A percentile compares a stretch with the other conserved stretches of the same genome.
phyloP scores from a whole-genome alignment of 805 yeast genomes.

The Candida krabiensis region DNA sequence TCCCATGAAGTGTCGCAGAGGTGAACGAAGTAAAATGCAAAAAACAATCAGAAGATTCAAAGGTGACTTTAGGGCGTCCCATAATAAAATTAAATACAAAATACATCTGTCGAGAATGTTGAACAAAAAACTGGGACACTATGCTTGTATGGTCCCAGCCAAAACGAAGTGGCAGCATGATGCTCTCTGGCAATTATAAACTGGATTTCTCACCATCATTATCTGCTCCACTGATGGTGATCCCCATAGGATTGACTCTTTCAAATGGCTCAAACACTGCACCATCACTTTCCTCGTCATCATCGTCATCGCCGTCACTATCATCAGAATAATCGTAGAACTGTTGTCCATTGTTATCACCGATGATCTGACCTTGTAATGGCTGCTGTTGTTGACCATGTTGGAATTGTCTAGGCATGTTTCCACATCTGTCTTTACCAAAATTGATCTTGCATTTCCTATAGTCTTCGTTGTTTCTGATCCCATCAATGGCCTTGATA shows the following conservation, averaged over 20 bases:
- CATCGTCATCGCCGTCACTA: conserved; percentile 14
- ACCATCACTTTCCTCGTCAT: conserved; percentile 10
- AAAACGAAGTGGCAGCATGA: too few species aligned
- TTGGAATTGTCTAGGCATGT: conserved; percentile 76
- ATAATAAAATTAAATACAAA: too few species aligned
- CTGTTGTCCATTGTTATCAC: conserved; percentile 19
- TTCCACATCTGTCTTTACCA: conserved; percentile 95
- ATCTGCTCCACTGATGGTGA: too few species aligned
- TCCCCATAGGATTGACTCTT: conserved; percentile 25
- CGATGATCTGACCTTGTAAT: conserved; percentile 15
- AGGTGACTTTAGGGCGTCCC: too few species aligned
- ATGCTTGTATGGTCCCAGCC: too few species aligned
- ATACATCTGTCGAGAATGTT: too few species aligned
- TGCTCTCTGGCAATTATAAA: too few species aligned
- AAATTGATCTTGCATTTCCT: conserved; percentile 77
- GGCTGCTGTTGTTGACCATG: conserved; percentile 8
- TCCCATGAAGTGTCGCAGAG: too few species aligned
- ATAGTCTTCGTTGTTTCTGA: conserved; percentile 71
- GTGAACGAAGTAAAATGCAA: too few species aligned
- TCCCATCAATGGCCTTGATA: conserved; percentile 88
- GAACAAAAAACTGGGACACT: too few species aligned
- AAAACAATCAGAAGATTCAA: too few species aligned
- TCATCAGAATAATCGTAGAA: conserved; percentile 24
- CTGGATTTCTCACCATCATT: too few species aligned
- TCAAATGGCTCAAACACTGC: conserved; percentile 22